Conservation (phyloP, 73 alveolate species). For the Tetrahymena elliotti region DNA sequence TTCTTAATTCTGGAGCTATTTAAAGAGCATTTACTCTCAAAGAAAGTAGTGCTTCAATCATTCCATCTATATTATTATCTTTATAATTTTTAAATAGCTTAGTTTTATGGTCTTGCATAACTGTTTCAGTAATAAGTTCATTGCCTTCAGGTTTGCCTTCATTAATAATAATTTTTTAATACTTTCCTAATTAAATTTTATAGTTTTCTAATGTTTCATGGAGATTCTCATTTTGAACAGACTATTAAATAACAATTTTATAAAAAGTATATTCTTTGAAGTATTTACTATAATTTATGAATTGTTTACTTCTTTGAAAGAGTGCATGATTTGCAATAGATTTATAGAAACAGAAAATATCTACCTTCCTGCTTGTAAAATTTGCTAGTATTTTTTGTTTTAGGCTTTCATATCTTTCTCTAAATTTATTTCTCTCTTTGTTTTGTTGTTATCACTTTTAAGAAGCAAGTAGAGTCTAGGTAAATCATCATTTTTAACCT, state of each 20-base stretch:
- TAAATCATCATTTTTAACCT: constrained; percentile 50
- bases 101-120: constrained; percentile 89
- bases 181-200: constrained; percentile 92
- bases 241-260: constrained; percentile 25
- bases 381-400: constrained; percentile 76
- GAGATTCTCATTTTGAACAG: constrained; percentile 73
- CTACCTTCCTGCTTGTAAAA: constrained; percentile 81
- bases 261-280: not conserved
- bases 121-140: constrained; percentile 74
- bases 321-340: constrained; percentile 73
- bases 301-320: constrained; percentile 54
- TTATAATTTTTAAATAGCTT: constrained; percentile 82
- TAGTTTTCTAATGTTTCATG: constrained; percentile 85
- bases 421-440: constrained; percentile 74
- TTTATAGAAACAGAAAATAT: constrained; percentile 83
- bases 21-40: constrained; percentile 93
- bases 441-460: constrained; percentile 63
- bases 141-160: constrained; percentile 83
- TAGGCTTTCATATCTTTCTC: constrained; percentile 73
- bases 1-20: constrained; percentile 93
- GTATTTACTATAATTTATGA: not conserved
- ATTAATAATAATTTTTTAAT: constrained; percentile 83
- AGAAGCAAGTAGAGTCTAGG: constrained; percentile 69
- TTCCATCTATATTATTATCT: constrained; percentile 67
- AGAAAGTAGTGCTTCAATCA: constrained; percentile 82